A percentile compares a stretch with the other conserved stretches of the same genome.
Conservation (phyloP, 768 basidiomycete species). For the Macrolepiota albuminosa region DNA sequence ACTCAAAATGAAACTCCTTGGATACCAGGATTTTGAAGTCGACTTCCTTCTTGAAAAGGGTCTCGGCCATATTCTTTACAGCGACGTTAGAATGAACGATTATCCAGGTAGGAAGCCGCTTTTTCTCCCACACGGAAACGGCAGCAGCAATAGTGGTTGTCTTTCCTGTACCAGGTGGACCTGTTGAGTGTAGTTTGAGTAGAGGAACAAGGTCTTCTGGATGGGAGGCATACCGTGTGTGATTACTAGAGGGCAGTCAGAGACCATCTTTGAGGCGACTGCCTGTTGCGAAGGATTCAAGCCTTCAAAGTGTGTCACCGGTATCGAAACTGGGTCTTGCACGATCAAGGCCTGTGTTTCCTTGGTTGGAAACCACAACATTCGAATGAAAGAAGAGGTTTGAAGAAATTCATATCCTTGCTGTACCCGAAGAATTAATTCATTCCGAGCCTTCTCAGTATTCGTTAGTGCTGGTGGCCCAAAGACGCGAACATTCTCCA, state of each 20-base stretch:
- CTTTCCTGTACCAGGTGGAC: constrained; percentile 51
- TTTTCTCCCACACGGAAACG: constrained; percentile 29
- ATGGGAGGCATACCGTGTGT: constrained; percentile 30
- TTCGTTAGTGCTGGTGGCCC: constrained; percentile 36
- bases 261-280: constrained; percentile 33
- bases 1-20: constrained; percentile 43
- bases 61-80: constrained; percentile 47
- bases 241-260: constrained; percentile 25
- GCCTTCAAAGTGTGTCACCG: not conserved
- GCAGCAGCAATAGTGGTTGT: constrained; percentile 46
- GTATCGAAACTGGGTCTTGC: not conserved
- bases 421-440: constrained; percentile 31
- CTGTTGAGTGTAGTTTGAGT: constrained; percentile 17
- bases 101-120: constrained; percentile 29
- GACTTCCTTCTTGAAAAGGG: constrained; percentile 28
- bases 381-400: constrained; percentile 28
- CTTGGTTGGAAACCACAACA: constrained; percentile 33
- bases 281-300: constrained; percentile 34
- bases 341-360: not conserved
- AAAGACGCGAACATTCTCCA: constrained; percentile 31
- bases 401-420: constrained; percentile 24
- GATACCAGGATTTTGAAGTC: constrained; percentile 42
- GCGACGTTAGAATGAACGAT: constrained; percentile 47
- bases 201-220: not conserved
- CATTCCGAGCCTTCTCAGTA: constrained; percentile 34